Base-by-base conservation (phyloP, 2,329 filamentous ascomycete species). In the Penicillium digitatum region DNA sequence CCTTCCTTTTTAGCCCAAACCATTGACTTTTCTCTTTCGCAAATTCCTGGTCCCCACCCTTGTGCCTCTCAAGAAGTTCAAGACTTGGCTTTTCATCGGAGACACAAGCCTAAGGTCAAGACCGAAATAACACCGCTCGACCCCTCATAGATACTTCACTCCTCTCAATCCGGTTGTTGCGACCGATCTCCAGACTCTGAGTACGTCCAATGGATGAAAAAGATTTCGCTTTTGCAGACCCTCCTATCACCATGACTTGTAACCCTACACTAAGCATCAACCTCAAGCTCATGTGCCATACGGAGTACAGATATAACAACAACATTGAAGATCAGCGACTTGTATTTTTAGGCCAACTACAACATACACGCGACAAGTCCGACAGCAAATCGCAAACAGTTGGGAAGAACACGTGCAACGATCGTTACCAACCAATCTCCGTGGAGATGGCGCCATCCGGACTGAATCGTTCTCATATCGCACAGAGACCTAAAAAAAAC, bases 381-480 rank as follows among this genome's bases (percentile, higher is more conserved):
- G n/a, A n/a, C n/a, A n/a, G n/a, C n/a, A n/a, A n/a, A n/a, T n/a
- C n/a, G n/a, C n/a, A n/a, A n/a, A n/a, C n/a, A n/a, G n/a, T n/a
- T n/a, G n/a, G n/a, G n/a, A 16, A 22, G 12, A 40, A 22, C 14
- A 48, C 4, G 22, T 10, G 34, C 34, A 48, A 62, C 53, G 50
- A 58, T 61, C 55, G 43, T 57, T 44, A 48, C 55, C 44, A 56
- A 55, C 58, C 61, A 59, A 58, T 61, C 60, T 38, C 54, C 48
- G 57, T 34, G 52, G 43, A 52, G 55, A 69, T 69, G 58, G 64
- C 66, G 65, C 57, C 59, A 68, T 69, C 58, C 46, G 50, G 38
- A 56, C 66, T 66, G 65, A 64, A 56, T 63, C 61, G 46, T 62
- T 62, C 61, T 65, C 64, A 67, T 66, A 32, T 24, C 27, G 12